Evolutionary conservation across 2,329 filamentous ascomycete species (phyloP).

Genomic region (Botryotinia calthae): DNA sequence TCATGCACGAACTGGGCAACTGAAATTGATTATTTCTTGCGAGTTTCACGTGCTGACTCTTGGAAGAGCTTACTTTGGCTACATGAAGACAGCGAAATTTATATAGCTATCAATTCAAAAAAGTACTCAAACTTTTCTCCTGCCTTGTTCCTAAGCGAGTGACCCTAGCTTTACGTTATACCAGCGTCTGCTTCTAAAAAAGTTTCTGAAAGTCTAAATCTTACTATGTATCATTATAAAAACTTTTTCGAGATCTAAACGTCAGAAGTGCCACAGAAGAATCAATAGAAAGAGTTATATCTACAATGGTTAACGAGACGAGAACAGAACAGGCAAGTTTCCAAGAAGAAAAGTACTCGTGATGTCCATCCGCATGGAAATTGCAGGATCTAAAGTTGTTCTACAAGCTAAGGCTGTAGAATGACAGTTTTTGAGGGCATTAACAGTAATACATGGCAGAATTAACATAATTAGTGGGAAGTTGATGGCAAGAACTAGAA

Average conservation of each 20-base stretch:
- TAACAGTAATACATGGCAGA: background rate
- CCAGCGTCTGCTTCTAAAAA: background rate
- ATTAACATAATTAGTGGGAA: too few species aligned
- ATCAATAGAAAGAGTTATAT: background rate
- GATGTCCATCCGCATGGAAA: background rate
- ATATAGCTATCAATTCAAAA: background rate
- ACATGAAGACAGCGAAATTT: background rate
- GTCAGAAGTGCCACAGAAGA: background rate
- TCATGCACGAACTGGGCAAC: background rate
- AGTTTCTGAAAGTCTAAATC: background rate
- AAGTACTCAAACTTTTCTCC: too few species aligned
- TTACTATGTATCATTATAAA: background rate
- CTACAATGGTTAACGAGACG: background rate
- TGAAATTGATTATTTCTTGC: background rate
- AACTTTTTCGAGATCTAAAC: accelerated
- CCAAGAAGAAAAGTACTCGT: accelerated
- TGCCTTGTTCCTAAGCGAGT: background rate
- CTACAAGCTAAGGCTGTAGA: background rate
- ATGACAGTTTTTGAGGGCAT: background rate
- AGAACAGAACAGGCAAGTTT: background rate
- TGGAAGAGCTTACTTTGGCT: too few species aligned
- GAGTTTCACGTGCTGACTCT: accelerated
- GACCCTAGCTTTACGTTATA: accelerated
- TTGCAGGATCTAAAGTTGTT: too few species aligned
- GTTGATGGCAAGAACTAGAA: too few species aligned